A percentile compares a stretch with the other conserved stretches of the same genome.
These are phyloP conservation scores for Naganishia sp. DNA, from an alignment of 1,284 basidiomycete species.

Conservation along the genomic window DNA sequence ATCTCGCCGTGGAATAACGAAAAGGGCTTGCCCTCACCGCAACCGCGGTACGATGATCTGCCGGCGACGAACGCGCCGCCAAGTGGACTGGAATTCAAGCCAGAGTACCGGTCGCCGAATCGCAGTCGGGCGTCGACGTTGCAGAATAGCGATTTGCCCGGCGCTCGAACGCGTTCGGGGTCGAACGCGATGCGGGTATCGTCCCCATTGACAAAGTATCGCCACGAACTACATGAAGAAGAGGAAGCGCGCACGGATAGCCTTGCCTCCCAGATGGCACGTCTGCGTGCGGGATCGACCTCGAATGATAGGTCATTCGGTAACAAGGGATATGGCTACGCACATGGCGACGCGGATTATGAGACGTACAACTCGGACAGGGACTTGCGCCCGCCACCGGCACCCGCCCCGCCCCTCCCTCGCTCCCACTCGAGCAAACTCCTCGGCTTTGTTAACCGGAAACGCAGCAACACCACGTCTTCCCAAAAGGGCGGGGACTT, in stretches of 20 bases:
- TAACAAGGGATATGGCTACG: neutral
- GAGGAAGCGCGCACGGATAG: conserved; percentile 42
- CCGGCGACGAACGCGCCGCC: neutral
- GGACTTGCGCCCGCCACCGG: neutral
- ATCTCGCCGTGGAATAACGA: conserved; percentile 36
- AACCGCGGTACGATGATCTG: conserved; percentile 36
- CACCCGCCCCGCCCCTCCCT: neutral
- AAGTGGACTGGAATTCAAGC: conserved; percentile 6
- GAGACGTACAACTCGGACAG: conserved; percentile 1
- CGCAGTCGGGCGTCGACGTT: conserved; percentile 15
- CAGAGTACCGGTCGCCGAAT: conserved; percentile 24
- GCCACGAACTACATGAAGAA: conserved; percentile 42
- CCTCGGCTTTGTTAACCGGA: conserved; percentile 27
- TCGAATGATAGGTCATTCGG: conserved; percentile 2
- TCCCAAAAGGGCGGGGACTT: conserved; percentile 26
- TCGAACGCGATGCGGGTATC: conserved; percentile 7
- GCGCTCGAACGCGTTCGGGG: conserved; percentile 7
- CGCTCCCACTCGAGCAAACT: conserved; percentile 25
- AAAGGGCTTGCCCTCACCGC: conserved; percentile 31
- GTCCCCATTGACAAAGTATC: conserved; percentile 16
- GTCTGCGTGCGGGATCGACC: conserved; percentile 13
- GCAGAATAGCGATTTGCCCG: conserved; percentile 22
- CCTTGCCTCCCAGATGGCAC: conserved; percentile 38
- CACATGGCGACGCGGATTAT: neutral
- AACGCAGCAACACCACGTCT: conserved; percentile 27